Evolutionary conservation across 2,329 filamentous ascomycete genomes (phyloP), one percentile per base, ranked within the genome.

Genomic region (Penicillium paneum): DNA sequence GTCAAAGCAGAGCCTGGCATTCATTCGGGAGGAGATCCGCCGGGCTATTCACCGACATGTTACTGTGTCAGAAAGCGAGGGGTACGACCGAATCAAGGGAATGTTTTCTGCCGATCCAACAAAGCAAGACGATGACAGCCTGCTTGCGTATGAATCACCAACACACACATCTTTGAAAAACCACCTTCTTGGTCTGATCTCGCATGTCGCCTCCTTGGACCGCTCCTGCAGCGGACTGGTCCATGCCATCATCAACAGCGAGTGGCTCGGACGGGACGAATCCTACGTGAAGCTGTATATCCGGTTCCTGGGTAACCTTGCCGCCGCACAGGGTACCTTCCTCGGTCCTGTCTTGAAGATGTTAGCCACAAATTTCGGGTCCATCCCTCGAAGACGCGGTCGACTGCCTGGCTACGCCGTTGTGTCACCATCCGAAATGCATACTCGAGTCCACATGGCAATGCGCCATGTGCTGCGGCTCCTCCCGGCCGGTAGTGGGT

Each of bases 321-420:
- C 91, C 49, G 95, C 90, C 56, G 88, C 91, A 0, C 90, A 97
- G 66, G 87, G 89, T 41, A 86, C 84, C 13, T 95, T 90, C 72
- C 82, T 95, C 32, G 81, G 81, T 21, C 79, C 84, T 19, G 86
- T 96, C 36, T 81, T 97, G 54, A 81, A 84, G 54, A 93, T 91
- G 84, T 81, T 97, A 56, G 86, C 96, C 52, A 83, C 85, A 56
- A 87, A 91, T 69, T 90, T 99, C 67, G 81, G 83, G 54, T 82
- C 79, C 56, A 64, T 82, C 75, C 87, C 76, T 61, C 84, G 71
- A 49, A 79, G 79, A 40, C 73, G 74, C 36, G 78, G 82, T 54
- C 78, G 77, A 53, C 71, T 85, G 44, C 79, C 79, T 24, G 79
- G 80, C 39, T 80, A 84, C 61, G 73, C 78, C 3, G 74, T 76